These are phyloP conservation scores for Termitomyces sp. DNA, from an alignment of 768 basidiomycete species.

Conservation along the genomic window DNA sequence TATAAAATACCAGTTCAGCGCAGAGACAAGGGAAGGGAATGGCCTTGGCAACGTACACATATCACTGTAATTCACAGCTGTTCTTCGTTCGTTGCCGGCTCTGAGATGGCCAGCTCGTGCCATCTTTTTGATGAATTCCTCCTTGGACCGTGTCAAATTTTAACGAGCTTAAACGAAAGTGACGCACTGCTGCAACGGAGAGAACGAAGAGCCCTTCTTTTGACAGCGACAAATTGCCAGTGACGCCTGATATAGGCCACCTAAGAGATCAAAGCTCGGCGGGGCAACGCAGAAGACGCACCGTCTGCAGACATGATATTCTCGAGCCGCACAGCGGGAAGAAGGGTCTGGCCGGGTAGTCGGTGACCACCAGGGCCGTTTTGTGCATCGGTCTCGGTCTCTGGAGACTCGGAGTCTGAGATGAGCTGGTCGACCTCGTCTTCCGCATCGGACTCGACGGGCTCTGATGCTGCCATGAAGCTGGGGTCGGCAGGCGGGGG, in stretches of 20 bases:
- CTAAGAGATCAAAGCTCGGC: slow-evolving; percentile 1
- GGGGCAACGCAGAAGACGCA: slow-evolving; percentile 22
- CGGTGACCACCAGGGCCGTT: slow-evolving; percentile 31
- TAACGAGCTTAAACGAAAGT: neutral
- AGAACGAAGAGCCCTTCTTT: slow-evolving; percentile 73
- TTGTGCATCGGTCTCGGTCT: slow-evolving; percentile 26
- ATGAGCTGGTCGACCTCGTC: slow-evolving; percentile 66
- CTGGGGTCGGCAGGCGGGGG: neutral
- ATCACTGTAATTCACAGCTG: slow-evolving; percentile 62
- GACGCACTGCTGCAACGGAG: slow-evolving; percentile 67
- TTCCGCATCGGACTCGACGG: slow-evolving; percentile 43
- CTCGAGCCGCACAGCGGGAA: slow-evolving; percentile 65
- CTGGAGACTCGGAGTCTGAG: slow-evolving; percentile 45
- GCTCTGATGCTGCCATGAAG: slow-evolving; percentile 10
- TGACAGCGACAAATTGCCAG: slow-evolving; percentile 60
- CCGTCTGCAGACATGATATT: slow-evolving; percentile 79
- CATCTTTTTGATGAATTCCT: slow-evolving; percentile 80
- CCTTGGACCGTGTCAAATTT: slow-evolving; percentile 36
- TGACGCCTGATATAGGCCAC: slow-evolving; percentile 36
- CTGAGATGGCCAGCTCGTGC: slow-evolving; percentile 64
- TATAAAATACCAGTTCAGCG: slow-evolving; percentile 20
- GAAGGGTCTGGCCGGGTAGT: slow-evolving; percentile 57
- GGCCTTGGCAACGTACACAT: slow-evolving; percentile 49
- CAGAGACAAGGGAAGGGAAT: neutral
- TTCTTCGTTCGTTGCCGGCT: slow-evolving; percentile 54